Evolutionary conservation across 2,329 filamentous ascomycete species (phyloP).

Genomic region (Beauveria caledonica): DNA sequence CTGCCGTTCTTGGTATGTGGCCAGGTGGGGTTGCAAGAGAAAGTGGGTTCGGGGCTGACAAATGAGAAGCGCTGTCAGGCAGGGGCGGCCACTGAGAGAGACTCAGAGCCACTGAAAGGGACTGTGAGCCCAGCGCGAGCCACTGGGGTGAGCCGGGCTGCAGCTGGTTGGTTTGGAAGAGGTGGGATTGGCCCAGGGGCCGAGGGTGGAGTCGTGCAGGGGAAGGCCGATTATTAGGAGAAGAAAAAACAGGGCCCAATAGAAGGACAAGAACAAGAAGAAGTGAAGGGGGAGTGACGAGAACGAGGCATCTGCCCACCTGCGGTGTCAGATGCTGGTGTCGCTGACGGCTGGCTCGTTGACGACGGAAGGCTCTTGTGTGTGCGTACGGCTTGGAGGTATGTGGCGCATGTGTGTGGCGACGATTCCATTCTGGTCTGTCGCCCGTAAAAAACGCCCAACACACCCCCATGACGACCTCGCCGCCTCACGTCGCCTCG

Average conservation of each 20-base stretch:
- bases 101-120: neutral
- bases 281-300: neutral
- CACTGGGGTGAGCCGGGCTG: neutral
- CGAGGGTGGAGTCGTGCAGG: slow-evolving; percentile 6
- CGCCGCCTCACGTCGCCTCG: slow-evolving; percentile 1
- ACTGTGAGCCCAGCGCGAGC: neutral
- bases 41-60: neutral
- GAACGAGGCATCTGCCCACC: neutral
- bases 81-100: neutral
- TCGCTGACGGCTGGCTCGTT: neutral
- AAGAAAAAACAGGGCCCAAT: slow-evolving; percentile 4
- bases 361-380: too few species aligned
- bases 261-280: neutral
- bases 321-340: neutral
- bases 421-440: neutral
- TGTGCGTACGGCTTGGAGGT: neutral
- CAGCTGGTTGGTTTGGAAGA: slow-evolving; percentile 9
- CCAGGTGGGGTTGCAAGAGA: neutral
- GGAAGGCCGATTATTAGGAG: neutral
- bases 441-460: neutral
- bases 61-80: neutral
- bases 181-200: slow-evolving; percentile 4
- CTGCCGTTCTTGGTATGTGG: slow-evolving; percentile 11
- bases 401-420: neutral
- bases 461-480: neutral